A percentile compares a stretch with the other conserved stretches of the same genome.
phyloP scores from a whole-genome alignment of 2,329 filamentous ascomycete genomes.

The Botrytis hyacinthi region DNA sequence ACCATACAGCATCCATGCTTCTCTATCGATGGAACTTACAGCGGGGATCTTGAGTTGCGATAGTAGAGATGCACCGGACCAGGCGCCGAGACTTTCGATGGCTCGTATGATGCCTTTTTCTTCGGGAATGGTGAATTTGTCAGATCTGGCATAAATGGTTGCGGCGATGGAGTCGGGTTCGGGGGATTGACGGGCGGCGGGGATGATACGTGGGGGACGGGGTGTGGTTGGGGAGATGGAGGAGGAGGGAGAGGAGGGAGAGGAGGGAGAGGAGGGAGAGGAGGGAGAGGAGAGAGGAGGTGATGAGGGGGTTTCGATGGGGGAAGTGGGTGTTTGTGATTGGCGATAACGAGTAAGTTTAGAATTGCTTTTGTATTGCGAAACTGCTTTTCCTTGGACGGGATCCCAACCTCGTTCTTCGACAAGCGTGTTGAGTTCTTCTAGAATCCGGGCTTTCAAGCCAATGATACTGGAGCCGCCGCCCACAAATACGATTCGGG shows the following conservation, averaged over 20 bases:
- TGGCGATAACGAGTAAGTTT: conserved; percentile 1
- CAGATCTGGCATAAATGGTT: conserved; percentile 50
- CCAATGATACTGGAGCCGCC: conserved; percentile 78
- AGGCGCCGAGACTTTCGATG: conserved; percentile 68
- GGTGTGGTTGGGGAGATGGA: neutral
- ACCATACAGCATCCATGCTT: conserved; percentile 69
- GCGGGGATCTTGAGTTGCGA: conserved; percentile 67
- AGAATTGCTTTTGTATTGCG: conserved; percentile 9
- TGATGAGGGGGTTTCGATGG: neutral
- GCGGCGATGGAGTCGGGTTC: conserved; percentile 58
- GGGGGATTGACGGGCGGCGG: conserved; percentile 40
- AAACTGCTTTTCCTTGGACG: conserved; percentile 44
- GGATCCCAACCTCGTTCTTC: conserved; percentile 72
- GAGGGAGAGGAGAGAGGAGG: neutral
- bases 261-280: neutral
- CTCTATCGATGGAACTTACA: conserved; percentile 67
- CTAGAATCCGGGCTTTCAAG: conserved; percentile 71
- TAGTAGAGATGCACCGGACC: conserved; percentile 70
- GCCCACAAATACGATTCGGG: conserved; percentile 82
- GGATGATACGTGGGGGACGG: conserved; percentile 2
- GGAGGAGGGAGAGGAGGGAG: neutral
- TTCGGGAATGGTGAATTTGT: conserved; percentile 42
- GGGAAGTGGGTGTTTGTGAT: neutral
- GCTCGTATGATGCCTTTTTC: conserved; percentile 61
- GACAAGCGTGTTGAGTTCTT: conserved; percentile 69